Percentiles rank a stretch among this genome's conserved stretches.
These are phyloP conservation scores for Bathelium albidoporum DNA, from an alignment of 495 filamentous ascomycete genomes.

Conservation along the genomic window DNA sequence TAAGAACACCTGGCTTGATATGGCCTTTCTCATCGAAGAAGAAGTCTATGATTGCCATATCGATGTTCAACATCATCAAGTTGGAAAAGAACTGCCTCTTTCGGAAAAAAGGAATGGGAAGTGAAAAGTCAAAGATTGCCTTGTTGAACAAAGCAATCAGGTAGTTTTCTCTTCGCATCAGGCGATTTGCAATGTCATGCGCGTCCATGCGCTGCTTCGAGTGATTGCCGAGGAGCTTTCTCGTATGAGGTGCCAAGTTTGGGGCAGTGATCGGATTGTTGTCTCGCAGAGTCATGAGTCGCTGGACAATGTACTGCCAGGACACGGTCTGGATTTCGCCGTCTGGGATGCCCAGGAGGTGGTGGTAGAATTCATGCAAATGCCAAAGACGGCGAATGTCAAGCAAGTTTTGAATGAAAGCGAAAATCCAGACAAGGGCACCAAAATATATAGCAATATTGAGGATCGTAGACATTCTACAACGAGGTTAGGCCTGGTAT, in stretches of 20 bases:
- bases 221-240: slow-evolving; percentile 65
- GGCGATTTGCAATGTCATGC: slow-evolving; percentile 88
- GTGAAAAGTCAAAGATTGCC: slow-evolving; percentile 75
- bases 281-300: slow-evolving; percentile 79
- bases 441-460: slow-evolving; percentile 78
- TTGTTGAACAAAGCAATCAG: slow-evolving; percentile 95
- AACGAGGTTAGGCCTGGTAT: not conserved
- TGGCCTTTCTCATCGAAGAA: slow-evolving; percentile 84
- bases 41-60: slow-evolving; percentile 81
- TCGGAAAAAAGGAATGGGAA: slow-evolving; percentile 73
- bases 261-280: slow-evolving; percentile 74
- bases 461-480: slow-evolving; percentile 61
- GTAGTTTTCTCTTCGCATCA: slow-evolving; percentile 96
- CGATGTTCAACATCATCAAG: slow-evolving; percentile 80
- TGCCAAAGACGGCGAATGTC: slow-evolving; percentile 64
- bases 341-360: slow-evolving; percentile 80
- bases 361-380: slow-evolving; percentile 79
- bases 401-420: slow-evolving; percentile 61
- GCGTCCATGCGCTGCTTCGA: slow-evolving; percentile 95
- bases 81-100: slow-evolving; percentile 69
- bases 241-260: slow-evolving; percentile 47
- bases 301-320: slow-evolving; percentile 87
- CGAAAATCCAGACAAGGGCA: slow-evolving; percentile 78
- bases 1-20: slow-evolving; percentile 71
- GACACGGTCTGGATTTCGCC: slow-evolving; percentile 90